Evolutionary conservation across 768 basidiomycete species (phyloP), one percentile per base, ranked within the genome.

Genomic region (Leccinum subgranulosum): DNA sequence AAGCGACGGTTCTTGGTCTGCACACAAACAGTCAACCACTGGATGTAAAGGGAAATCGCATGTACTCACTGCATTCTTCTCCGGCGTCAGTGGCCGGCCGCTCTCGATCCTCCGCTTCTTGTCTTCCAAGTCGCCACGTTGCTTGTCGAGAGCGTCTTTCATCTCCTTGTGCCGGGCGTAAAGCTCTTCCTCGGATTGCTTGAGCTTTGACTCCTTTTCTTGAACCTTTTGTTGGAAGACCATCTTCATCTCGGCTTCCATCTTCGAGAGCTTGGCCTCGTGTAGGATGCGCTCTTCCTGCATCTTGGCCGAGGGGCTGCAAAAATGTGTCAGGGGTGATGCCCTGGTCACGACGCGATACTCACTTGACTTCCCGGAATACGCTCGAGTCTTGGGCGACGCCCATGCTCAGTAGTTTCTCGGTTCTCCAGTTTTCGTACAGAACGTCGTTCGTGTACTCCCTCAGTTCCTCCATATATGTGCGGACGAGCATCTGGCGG

Each of bases 241-340:
- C 92, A 96, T 94, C 86, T 98, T 98, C 97, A 99, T 99, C 82
- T 98, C 97, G 55, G 94, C 91, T 78, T 99, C 97, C 89, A 98
- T 98, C 86, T 99, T 99, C 55, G 92, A 85, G 54, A 99, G 85
- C 75, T 98, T 98, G 64, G 92, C 90, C 77, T 99, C 96, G 76
- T 99, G 96, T 69, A 98, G 75, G 53, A 92, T 81, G 56, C 97
- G 91, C 72, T 99, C 97, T 72, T 99, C 97, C 62, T 95, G 94
- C 78, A 93, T 84, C 75, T 94, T 90, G 58, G 90, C 92, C 50
- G 95, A 95, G 60, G 97, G 97, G 76, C 96, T 98, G 65, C 2
- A 49, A 56, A 58, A 51, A 53, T 25, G 50, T 67, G 50, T 67
- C 36, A 70, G 53, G 60, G 61, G 47, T 63, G 31, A 1, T 14